phyloP scores from a whole-genome alignment of 768 basidiomycete genomes.

The Exsudoporus frostii region DNA sequence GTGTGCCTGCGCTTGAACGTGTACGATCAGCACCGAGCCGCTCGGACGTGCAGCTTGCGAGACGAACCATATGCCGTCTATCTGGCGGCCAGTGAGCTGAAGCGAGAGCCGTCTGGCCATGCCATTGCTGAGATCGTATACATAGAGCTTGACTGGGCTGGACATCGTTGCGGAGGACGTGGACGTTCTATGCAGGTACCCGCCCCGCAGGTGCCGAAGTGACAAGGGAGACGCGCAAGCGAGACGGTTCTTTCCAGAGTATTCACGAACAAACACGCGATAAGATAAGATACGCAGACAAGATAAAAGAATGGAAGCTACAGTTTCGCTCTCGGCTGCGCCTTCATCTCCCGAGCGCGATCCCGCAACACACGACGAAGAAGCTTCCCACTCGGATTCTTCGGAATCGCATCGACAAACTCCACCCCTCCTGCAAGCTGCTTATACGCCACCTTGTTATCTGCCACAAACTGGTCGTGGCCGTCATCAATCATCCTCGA shows the following conservation, averaged over 20 bases:
- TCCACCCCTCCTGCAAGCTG: constrained; percentile 57
- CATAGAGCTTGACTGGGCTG: constrained; percentile 69
- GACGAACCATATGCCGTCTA: constrained; percentile 88
- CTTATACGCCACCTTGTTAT: constrained; percentile 57
- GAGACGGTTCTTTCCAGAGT: not conserved
- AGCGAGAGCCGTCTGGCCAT: constrained; percentile 75
- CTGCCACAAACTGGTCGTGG: constrained; percentile 45
- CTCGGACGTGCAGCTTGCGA: not conserved
- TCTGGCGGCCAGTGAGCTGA: constrained; percentile 82
- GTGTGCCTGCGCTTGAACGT: constrained; percentile 67
- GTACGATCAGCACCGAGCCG: constrained; percentile 6
- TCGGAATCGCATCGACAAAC: constrained; percentile 53
- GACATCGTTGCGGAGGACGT: constrained; percentile 11
- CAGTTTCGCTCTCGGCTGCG: constrained; percentile 24
- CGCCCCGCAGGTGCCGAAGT: constrained; percentile 3
- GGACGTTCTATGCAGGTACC: not conserved
- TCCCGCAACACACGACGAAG: constrained; percentile 52
- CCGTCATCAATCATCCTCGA: not conserved
- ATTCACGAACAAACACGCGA: not conserved
- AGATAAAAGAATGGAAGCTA: too few relatives aligned
- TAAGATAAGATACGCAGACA: constrained; percentile 21
- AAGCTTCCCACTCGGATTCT: constrained; percentile 61
- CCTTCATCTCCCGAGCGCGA: constrained; percentile 36
- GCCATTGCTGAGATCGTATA: constrained; percentile 90
- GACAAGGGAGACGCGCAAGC: constrained; percentile 16